These are phyloP conservation scores for Populus hybrid DNA, from an alignment of 441 rosid genomes.

Conservation along the genomic window DNA sequence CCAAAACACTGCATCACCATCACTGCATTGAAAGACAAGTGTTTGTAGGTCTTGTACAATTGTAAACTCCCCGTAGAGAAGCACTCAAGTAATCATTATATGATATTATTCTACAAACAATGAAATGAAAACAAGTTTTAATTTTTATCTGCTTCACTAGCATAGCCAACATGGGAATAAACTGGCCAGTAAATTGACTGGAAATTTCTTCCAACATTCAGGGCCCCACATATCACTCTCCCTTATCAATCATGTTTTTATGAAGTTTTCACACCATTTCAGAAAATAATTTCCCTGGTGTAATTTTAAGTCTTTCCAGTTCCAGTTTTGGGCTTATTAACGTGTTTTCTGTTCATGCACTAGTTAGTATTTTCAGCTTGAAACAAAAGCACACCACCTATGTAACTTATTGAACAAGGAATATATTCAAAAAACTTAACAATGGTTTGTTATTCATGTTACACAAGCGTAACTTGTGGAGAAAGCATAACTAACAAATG, in stretches of 20 bases:
- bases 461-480: not conserved
- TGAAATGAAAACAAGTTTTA: not conserved
- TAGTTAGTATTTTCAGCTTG: not conserved
- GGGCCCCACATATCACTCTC: not conserved
- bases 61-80: not conserved
- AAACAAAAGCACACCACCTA: not conserved
- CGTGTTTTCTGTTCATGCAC: too few species aligned
- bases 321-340: too few species aligned
- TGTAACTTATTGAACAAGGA: not conserved
- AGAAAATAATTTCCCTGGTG: not conserved
- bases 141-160: not conserved
- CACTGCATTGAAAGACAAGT: not conserved
- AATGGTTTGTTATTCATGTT: constrained; percentile 1
- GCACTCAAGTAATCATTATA: not conserved
- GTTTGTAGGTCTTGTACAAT: not conserved
- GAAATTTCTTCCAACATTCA: not conserved
- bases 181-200: not conserved
- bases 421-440: constrained; percentile 8
- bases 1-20: not conserved
- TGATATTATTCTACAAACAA: not conserved
- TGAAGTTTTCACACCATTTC: not conserved
- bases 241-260: not conserved
- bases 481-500: not conserved
- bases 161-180: not conserved
- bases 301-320: not conserved